Conservation (phyloP, 2,329 filamentous ascomycete genomes). For the Pseudogymnoascus sp. region DNA sequence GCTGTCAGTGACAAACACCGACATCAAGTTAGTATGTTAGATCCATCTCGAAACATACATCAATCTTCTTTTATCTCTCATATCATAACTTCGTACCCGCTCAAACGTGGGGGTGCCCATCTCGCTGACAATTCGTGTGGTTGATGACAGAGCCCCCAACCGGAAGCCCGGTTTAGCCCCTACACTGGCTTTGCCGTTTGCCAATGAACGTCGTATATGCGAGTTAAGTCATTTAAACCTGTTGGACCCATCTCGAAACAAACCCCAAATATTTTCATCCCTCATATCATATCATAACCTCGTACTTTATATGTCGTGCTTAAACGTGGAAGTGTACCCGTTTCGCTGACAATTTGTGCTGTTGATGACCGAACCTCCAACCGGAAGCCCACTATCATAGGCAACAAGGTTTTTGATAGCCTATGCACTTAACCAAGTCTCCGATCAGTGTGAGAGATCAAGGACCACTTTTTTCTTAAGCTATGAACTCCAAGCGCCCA, state of each 20-base stretch:
- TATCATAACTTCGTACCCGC: not conserved
- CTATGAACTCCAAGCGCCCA: not conserved
- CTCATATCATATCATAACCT: not conserved
- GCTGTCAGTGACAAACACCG: too few relatives aligned
- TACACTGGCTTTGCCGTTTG: not conserved
- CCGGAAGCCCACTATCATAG: not conserved
- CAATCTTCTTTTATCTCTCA: too few relatives aligned
- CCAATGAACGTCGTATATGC: not conserved
- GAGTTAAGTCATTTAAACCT: not conserved
- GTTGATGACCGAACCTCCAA: not conserved
- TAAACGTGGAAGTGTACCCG: not conserved
- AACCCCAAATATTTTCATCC: too few relatives aligned
- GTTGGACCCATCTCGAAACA: too few relatives aligned
- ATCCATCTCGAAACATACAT: too few relatives aligned
- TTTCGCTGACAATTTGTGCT: not conserved
- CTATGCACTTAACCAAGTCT: not conserved
- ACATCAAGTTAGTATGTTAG: too few relatives aligned
- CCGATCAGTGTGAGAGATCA: not conserved
- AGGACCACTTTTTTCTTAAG: not conserved
- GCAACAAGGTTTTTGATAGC: not conserved
- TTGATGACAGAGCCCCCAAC: not conserved
- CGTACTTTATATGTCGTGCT: not conserved
- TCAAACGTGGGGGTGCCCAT: not conserved
- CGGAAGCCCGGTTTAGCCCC: constrained; percentile 1
- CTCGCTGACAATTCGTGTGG: not conserved